These are phyloP conservation scores for Neonectria faginata DNA, from an alignment of 2,329 filamentous ascomycete genomes.

Conservation along the genomic window DNA sequence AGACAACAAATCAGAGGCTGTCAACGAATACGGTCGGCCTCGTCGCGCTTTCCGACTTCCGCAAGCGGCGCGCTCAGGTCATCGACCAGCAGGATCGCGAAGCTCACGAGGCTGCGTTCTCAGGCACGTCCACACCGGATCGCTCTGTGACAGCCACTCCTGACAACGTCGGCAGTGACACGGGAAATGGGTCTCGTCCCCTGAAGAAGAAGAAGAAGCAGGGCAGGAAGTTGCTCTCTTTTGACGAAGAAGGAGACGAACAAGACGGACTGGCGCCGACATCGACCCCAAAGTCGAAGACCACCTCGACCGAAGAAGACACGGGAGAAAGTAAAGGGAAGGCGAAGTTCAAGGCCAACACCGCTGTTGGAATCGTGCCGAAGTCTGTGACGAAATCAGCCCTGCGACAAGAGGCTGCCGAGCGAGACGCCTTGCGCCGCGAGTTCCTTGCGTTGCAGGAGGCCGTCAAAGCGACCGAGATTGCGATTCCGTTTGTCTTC, in stretches of 20 bases:
- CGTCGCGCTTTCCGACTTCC: slow-evolving; percentile 91
- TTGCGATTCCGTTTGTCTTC: slow-evolving; percentile 94
- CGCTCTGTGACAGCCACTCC: slow-evolving; percentile 62
- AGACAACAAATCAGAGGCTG: slow-evolving; percentile 82
- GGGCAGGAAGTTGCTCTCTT: slow-evolving; percentile 67
- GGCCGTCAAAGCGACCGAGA: slow-evolving; percentile 87
- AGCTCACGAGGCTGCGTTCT: slow-evolving; percentile 70
- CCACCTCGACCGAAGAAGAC: slow-evolving; percentile 51
- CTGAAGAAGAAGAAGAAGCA: slow-evolving; percentile 56
- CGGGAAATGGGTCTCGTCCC: slow-evolving; percentile 38
- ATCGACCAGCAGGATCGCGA: slow-evolving; percentile 90
- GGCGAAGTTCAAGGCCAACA: slow-evolving; percentile 71
- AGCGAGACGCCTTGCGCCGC: slow-evolving; percentile 80
- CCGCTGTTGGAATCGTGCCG: slow-evolving; percentile 72
- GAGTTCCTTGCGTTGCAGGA: slow-evolving; percentile 90
- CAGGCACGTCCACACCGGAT: slow-evolving; percentile 60
- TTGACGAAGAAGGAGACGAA: slow-evolving; percentile 73
- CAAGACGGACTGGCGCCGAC: slow-evolving; percentile 56
- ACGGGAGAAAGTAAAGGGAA: slow-evolving; percentile 38
- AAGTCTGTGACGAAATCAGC: slow-evolving; percentile 78
- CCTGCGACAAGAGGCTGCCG: slow-evolving; percentile 80
- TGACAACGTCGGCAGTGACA: slow-evolving; percentile 55
- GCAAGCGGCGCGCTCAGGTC: slow-evolving; percentile 95
- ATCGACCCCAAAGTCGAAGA: slow-evolving; percentile 49
- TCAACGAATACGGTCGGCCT: slow-evolving; percentile 91